phyloP scores from a whole-genome alignment of 345 rosid species.

The Aquilaria yunnanensis region DNA sequence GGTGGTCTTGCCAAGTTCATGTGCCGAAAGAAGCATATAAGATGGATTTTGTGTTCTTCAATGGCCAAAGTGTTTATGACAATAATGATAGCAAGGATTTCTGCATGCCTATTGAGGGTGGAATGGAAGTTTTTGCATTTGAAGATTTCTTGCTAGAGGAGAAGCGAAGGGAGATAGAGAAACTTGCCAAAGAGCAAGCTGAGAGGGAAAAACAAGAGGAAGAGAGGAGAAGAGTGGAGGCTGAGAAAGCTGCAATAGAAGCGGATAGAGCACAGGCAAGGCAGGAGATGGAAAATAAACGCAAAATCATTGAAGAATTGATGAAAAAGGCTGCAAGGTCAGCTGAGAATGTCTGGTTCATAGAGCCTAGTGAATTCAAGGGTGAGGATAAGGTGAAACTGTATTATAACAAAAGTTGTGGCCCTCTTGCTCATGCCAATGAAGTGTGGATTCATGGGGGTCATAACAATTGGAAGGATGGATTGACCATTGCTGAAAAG shows the following conservation, averaged over 20 bases:
- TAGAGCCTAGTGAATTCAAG: slow-evolving; percentile 59
- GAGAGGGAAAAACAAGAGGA: slow-evolving; percentile 70
- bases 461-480: slow-evolving; percentile 70
- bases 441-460: slow-evolving; percentile 95
- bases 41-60: slow-evolving; percentile 86
- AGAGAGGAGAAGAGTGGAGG: slow-evolving; percentile 69
- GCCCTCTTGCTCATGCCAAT: slow-evolving; percentile 60
- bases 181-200: slow-evolving; percentile 69
- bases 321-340: slow-evolving; percentile 46
- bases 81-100: slow-evolving; percentile 71
- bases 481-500: slow-evolving; percentile 55
- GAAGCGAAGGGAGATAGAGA: slow-evolving; percentile 68
- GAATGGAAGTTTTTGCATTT: slow-evolving; percentile 64
- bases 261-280: slow-evolving; percentile 73
- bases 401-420: slow-evolving; percentile 62
- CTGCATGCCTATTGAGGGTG: slow-evolving; percentile 60
- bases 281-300: slow-evolving; percentile 48
- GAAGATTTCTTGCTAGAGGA: slow-evolving; percentile 87
- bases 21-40: slow-evolving; percentile 85
- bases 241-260: slow-evolving; percentile 65
- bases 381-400: slow-evolving; percentile 49
- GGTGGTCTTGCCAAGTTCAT: slow-evolving; percentile 86
- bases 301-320: slow-evolving; percentile 32
- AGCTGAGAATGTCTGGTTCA: slow-evolving; percentile 55
- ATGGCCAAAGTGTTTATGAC: slow-evolving; percentile 68